These are phyloP conservation scores for Nannizziopsis barbatae DNA, from an alignment of 2,329 filamentous ascomycete genomes.

Conservation along the genomic window DNA sequence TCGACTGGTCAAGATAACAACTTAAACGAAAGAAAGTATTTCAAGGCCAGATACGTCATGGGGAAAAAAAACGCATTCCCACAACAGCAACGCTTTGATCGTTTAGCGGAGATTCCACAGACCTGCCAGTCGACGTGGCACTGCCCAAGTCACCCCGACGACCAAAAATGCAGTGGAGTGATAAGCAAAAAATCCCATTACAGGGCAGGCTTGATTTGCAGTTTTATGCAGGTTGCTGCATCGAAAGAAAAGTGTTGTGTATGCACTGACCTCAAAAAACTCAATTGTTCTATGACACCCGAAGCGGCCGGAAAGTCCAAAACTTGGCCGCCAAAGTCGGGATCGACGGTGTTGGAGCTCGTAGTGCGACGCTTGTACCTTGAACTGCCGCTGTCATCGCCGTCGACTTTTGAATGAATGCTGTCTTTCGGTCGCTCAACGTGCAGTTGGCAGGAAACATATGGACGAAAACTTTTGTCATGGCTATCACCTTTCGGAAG, in stretches of 20 bases:
- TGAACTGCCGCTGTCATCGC: slow-evolving; percentile 39
- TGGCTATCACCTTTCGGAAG: slow-evolving; percentile 47
- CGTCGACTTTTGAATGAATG: slow-evolving; percentile 35
- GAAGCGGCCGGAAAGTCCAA: slow-evolving; percentile 47
- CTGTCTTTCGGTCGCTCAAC: slow-evolving; percentile 54
- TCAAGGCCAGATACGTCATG: too few species aligned
- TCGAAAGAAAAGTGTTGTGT: not conserved
- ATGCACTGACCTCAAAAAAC: slow-evolving; percentile 56
- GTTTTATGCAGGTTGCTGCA: not conserved
- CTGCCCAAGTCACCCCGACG: too few species aligned
- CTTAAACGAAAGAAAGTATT: too few species aligned
- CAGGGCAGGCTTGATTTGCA: not conserved
- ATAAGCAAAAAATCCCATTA: not conserved
- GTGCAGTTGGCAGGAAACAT: slow-evolving; percentile 70
- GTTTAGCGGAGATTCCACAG: too few species aligned
- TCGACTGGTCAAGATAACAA: not conserved
- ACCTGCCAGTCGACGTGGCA: too few species aligned
- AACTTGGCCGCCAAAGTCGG: slow-evolving; percentile 52
- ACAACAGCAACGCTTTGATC: too few species aligned
- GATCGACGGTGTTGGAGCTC: slow-evolving; percentile 48
- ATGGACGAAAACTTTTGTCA: slow-evolving; percentile 54
- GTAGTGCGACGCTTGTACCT: slow-evolving; percentile 50
- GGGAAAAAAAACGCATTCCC: too few species aligned
- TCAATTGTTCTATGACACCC: slow-evolving; percentile 56
- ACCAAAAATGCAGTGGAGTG: too few species aligned